Evolutionary conservation across 2,329 filamentous ascomycete genomes (phyloP).

Genomic region (Hymenoscyphus fraxineus): DNA sequence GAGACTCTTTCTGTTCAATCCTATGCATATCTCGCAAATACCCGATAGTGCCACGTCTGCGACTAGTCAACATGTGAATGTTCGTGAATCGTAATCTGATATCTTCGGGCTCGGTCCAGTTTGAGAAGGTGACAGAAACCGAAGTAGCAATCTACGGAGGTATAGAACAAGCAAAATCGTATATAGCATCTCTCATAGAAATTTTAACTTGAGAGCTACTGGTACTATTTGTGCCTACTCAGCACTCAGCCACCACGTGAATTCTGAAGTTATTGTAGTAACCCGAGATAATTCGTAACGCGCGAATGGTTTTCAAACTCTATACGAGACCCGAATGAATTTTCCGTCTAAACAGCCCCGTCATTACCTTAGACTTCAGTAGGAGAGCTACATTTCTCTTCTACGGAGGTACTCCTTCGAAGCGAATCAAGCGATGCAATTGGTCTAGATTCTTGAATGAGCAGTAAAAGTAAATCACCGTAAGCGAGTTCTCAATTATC

Average conservation of each 20-base stretch:
- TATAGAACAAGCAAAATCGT: too few relatives aligned
- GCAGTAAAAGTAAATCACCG: background rate
- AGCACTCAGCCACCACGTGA: background rate
- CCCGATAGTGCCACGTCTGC: too few relatives aligned
- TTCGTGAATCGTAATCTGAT: too few relatives aligned
- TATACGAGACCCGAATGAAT: background rate
- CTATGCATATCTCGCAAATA: too few relatives aligned
- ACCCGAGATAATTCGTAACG: background rate
- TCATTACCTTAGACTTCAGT: background rate
- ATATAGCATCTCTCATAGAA: too few relatives aligned
- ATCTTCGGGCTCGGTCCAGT: too few relatives aligned
- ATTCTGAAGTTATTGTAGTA: background rate
- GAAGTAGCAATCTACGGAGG: too few relatives aligned
- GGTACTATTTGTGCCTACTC: background rate
- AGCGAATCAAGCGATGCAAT: background rate
- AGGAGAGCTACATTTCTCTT: background rate
- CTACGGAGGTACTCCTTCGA: background rate
- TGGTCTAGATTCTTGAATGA: background rate
- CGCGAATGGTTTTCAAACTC: background rate
- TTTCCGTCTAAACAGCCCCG: background rate
- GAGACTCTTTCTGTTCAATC: too few relatives aligned
- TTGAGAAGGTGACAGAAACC: too few relatives aligned
- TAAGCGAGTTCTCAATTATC: background rate
- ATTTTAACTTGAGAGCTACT: too few relatives aligned
- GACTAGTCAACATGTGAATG: too few relatives aligned